Evolutionary conservation across 768 basidiomycete genomes (phyloP), one percentile per base, ranked within the genome.

Genomic region (Boletus vinaceobasis): DNA sequence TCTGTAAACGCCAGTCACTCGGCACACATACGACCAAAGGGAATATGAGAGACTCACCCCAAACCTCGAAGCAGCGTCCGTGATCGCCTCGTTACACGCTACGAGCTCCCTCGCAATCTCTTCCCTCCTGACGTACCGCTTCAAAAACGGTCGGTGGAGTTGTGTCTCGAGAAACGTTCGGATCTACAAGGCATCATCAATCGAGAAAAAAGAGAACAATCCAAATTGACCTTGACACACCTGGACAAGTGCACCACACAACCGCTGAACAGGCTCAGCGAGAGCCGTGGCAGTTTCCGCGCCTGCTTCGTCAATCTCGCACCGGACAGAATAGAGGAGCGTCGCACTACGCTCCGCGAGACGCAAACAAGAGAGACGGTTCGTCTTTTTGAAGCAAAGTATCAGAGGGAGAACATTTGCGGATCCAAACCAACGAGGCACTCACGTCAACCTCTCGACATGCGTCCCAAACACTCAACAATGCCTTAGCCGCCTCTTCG

Each of bases 321-420:
- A 77, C 0, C 82, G 77, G 6, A 91, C 78, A 11, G 80, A 78
- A n/a, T 84, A 69, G 3, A 90, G 75, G 17, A 86, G 78, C 14
- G 81, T 81, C 0, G 88, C 88, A 57, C 87, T 89, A 27, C 87
- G 81, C 60, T 88, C 83, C 0, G 86, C 87, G 8, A 91, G 75
- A 10, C 87, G 83, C 29, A 90, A 74, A 60, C 86, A 88, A 1
- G 81, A 79, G 13, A 85, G 71, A 17, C 85, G 77, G 57, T 90
- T 89, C 58, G 80, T 81, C 88, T 90, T 45, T 37, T 38, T 8
- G 29, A 10, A 44, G 5, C 5, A 45, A 33, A 3, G 5, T 1
- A 7, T 50, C 8, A 58, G 36, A 32, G 31, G 23, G 15, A 40
- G 47, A n/a, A 27, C 32, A 27, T 54, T 48, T 8, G 32, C 13